phyloP scores from a whole-genome alignment of 257 asterid genomes.

The Mentha longifolia region DNA sequence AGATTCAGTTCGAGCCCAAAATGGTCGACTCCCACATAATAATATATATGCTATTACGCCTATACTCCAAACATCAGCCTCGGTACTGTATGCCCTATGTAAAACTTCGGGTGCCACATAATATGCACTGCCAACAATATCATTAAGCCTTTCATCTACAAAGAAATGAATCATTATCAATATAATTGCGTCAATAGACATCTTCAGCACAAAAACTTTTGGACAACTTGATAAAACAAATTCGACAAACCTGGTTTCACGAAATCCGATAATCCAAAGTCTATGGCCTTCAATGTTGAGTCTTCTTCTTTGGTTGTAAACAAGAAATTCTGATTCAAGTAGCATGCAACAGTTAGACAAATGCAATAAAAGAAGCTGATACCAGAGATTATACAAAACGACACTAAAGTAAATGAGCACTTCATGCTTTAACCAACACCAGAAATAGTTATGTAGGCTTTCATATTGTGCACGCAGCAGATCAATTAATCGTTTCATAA shows the following conservation, averaged over 20 bases:
- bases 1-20: constrained; percentile 97
- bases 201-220: no score
- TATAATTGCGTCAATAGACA: no score
- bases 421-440: neutral
- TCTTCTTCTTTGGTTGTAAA: constrained; percentile 78
- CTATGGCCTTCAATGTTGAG: constrained; percentile 85
- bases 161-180: constrained; percentile 13
- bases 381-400: neutral
- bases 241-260: constrained; percentile 84
- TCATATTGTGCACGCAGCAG: neutral
- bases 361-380: neutral
- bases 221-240: neutral
- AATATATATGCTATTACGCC: constrained; percentile 89
- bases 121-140: constrained; percentile 96
- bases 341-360: constrained; percentile 42
- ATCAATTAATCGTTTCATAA: constrained; percentile 24
- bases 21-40: constrained; percentile 89
- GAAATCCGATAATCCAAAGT: constrained; percentile 92
- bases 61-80: constrained; percentile 97
- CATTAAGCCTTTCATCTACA: constrained; percentile 91
- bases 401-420: neutral
- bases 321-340: constrained; percentile 82
- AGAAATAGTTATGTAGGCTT: neutral
- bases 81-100: constrained; percentile 84
- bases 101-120: constrained; percentile 98